A percentile compares a stretch with the other conserved stretches of the same genome.
These are phyloP conservation scores for Aspergillus ellipticus DNA, from an alignment of 495 filamentous ascomycete species.

Conservation along the genomic window DNA sequence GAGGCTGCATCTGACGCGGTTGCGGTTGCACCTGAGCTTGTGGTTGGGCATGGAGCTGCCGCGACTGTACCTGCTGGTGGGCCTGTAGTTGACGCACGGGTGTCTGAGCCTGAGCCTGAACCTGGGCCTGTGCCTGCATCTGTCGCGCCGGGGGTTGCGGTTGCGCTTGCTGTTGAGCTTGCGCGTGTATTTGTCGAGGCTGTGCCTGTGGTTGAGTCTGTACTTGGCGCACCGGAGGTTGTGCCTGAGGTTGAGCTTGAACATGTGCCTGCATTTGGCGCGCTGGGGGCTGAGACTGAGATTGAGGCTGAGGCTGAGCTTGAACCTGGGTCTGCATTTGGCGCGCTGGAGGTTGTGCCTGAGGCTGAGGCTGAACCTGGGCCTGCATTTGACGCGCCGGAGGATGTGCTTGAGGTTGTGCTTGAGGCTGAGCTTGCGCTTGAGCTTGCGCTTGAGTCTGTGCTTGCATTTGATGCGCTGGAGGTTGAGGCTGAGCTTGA, in stretches of 20 bases:
- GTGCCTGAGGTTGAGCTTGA: conserved; percentile 13
- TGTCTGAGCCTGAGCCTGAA: conserved; percentile 1
- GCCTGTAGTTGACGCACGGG: not conserved
- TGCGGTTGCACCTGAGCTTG: conserved; percentile 15
- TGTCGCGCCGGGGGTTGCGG: conserved; percentile 6
- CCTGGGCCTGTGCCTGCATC: conserved; percentile 1
- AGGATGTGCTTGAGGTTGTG: not conserved
- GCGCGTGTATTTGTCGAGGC: conserved; percentile 3
- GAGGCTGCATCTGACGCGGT: conserved; percentile 14
- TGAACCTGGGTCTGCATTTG: not conserved
- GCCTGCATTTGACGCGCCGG: conserved; percentile 5
- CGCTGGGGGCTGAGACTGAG: not conserved
- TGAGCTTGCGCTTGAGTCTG: not conserved
- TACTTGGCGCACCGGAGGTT: conserved; percentile 13
- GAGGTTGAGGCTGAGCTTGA: not conserved
- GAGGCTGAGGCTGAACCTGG: conserved; percentile 8
- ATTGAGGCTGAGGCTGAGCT: conserved; percentile 3
- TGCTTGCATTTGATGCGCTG: not conserved
- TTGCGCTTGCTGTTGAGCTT: conserved; percentile 5
- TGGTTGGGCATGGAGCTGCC: conserved; percentile 11
- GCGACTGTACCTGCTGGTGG: conserved; percentile 8
- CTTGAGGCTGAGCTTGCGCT: conserved; percentile 4
- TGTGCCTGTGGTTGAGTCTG: conserved; percentile 11
- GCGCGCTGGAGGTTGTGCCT: not conserved
- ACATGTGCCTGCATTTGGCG: conserved; percentile 1